Evolutionary conservation across 148 eudicot species (phyloP).

Genomic region (Chenopodium formosanum): DNA sequence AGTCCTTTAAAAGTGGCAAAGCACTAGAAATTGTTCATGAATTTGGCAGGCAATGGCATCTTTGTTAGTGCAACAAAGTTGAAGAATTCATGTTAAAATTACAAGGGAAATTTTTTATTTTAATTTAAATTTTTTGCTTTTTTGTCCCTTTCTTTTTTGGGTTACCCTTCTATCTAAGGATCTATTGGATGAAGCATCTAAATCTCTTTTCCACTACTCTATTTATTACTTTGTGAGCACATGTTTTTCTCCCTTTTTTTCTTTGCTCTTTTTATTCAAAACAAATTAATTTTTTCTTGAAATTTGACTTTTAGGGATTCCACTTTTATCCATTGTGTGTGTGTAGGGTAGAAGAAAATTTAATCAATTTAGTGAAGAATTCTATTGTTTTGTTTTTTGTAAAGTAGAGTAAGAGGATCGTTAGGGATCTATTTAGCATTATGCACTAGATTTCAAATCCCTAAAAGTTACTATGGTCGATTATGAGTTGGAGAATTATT

Average conservation of each 20-base stretch:
- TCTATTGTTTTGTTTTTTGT: background rate
- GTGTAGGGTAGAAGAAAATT: conserved; percentile 5
- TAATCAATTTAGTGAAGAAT: background rate
- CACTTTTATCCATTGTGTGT: conserved; percentile 5
- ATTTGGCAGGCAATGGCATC: conserved; percentile 31
- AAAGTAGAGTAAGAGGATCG: background rate
- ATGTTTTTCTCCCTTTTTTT: conserved; percentile 4
- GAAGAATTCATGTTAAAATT: background rate
- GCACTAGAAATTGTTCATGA: conserved; percentile 20
- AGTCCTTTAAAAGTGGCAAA: conserved; percentile 13
- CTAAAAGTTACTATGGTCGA: background rate
- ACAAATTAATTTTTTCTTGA: background rate
- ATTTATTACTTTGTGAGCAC: conserved; percentile 18
- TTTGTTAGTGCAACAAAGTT: conserved; percentile 16
- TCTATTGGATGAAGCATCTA: conserved; percentile 16
- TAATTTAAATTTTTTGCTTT: too few relatives aligned
- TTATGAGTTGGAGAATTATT: background rate
- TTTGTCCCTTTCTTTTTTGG: conserved; percentile 3
- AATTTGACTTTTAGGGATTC: conserved; percentile 16
- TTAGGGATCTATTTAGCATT: background rate
- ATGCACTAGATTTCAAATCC: background rate
- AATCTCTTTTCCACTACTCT: conserved; percentile 4
- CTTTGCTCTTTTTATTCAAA: background rate
- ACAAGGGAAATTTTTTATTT: too few relatives aligned
- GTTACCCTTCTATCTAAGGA: background rate